Conservation (phyloP, 2,329 filamentous ascomycete genomes). For the Botrytis pseudocinerea region DNA sequence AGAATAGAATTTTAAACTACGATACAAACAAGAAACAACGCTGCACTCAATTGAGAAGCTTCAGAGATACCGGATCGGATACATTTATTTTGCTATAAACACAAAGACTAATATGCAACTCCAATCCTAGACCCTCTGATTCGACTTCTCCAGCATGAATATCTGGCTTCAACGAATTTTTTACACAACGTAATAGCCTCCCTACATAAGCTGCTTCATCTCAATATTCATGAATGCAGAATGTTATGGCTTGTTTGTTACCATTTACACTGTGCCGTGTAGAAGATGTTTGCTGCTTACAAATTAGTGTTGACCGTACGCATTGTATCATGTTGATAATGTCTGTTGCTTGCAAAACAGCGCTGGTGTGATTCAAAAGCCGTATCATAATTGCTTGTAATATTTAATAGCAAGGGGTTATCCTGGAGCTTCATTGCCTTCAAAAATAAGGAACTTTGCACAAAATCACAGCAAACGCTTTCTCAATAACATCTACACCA, state of each 20-base stretch:
- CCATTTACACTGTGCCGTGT: neutral
- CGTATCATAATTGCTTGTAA: neutral
- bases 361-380: neutral
- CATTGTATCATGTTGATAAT: neutral
- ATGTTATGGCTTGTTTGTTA: no score
- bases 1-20: fast-evolving
- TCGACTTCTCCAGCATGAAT: neutral
- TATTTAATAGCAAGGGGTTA: neutral
- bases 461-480: no score
- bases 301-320: neutral
- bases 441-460: neutral
- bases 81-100: neutral
- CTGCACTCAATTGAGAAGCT: fast-evolving
- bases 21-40: neutral
- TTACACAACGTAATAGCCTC: fast-evolving
- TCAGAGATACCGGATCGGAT: fast-evolving
- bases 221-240: neutral
- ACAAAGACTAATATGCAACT: neutral
- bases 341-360: fast-evolving
- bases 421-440: neutral
- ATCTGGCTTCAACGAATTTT: neutral
- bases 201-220: neutral
- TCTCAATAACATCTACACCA: neutral
- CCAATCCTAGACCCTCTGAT: neutral
- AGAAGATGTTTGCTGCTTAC: neutral